These are phyloP conservation scores for Paspalum notatum DNA, from an alignment of 176 grass and related monocot genomes.

Conservation along the genomic window DNA sequence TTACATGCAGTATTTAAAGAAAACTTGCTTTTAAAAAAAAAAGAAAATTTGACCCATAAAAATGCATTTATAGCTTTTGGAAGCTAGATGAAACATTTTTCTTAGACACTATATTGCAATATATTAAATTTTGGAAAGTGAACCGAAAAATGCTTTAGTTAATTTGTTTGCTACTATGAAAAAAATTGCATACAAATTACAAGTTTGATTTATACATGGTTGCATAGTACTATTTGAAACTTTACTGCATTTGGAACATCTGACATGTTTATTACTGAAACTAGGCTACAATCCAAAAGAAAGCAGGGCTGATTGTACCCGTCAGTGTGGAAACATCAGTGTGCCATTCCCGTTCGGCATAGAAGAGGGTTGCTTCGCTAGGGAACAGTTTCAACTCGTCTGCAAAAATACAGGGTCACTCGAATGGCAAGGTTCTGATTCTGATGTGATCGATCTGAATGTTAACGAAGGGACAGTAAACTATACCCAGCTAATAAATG, in stretches of 20 bases:
- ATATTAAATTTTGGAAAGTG: no score
- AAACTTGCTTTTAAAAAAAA: no score
- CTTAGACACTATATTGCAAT: no score
- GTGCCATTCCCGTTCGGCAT: constrained; percentile 13
- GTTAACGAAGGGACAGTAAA: background rate
- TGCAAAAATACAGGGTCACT: background rate
- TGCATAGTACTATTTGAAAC: background rate
- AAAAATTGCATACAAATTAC: background rate
- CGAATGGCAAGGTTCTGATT: background rate
- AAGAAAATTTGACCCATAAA: no score
- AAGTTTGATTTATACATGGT: background rate
- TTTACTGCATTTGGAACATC: background rate
- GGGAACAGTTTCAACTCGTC: background rate
- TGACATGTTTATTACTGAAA: background rate
- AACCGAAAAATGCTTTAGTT: background rate
- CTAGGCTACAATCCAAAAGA: constrained; percentile 1
- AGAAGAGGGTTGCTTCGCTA: background rate
- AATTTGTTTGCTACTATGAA: background rate
- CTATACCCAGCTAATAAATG: background rate
- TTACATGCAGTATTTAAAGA: no score
- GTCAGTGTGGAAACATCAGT: background rate
- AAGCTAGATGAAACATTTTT: no score
- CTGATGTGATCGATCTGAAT: background rate
- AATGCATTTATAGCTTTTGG: no score
- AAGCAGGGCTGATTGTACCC: constrained; percentile 5